These are phyloP conservation scores for Talaromyces borbonicus DNA, from an alignment of 495 filamentous ascomycete species.

Conservation along the genomic window DNA sequence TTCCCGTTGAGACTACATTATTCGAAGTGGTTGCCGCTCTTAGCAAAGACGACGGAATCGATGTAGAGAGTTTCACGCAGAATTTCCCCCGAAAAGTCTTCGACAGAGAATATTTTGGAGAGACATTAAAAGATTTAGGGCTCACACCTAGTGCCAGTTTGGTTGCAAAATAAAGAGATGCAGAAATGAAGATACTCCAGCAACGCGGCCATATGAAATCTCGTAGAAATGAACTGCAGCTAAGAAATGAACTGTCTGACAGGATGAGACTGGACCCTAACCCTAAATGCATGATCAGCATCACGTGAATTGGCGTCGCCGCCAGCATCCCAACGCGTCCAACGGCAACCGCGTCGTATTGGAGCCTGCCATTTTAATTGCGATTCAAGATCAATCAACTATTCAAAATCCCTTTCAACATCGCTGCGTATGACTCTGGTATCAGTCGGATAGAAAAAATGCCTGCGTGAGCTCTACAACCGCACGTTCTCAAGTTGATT, in stretches of 20 bases:
- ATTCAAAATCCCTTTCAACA: too few species aligned
- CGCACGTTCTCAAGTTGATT: background rate
- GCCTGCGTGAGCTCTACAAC: constrained; percentile 7
- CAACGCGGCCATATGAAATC: background rate
- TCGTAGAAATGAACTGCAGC: background rate
- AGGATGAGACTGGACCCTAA: background rate
- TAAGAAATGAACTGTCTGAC: background rate
- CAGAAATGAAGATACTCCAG: constrained; percentile 1
- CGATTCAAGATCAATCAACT: background rate
- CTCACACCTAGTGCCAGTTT: constrained; percentile 82
- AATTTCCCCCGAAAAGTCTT: constrained; percentile 85
- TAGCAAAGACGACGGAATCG: constrained; percentile 48
- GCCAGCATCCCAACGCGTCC: constrained; percentile 1
- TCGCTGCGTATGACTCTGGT: background rate
- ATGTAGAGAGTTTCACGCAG: constrained; percentile 67
- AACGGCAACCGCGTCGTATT: background rate
- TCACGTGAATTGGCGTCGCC: constrained; percentile 32
- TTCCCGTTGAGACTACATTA: constrained; percentile 76
- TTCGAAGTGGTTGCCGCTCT: constrained; percentile 83
- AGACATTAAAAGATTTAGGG: constrained; percentile 86
- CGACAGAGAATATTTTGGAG: constrained; percentile 69
- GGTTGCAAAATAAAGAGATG: constrained; percentile 47
- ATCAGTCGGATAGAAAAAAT: too few species aligned
- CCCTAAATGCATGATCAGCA: background rate
- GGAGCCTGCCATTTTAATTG: background rate